Percentiles rank a stretch among this genome's conserved stretches.
Evolutionary conservation across 2,329 filamentous ascomycete species (phyloP).

Genomic region (Thermochaetoides dissita): DNA sequence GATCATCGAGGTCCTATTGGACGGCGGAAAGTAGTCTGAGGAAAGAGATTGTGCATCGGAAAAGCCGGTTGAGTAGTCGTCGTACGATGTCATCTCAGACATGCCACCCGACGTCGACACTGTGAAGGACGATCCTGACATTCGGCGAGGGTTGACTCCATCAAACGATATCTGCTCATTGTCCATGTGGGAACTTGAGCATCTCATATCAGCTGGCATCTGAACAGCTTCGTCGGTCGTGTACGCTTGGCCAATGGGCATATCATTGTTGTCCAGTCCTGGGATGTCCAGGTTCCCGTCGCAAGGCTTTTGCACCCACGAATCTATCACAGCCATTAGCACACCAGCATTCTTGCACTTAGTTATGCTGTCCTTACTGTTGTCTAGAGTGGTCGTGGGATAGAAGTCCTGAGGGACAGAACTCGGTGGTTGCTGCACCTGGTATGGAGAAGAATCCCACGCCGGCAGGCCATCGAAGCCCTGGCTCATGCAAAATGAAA

Average conservation of each 20-base stretch:
- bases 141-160: conserved; percentile 42
- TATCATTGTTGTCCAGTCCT: conserved; percentile 26
- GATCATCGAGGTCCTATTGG: conserved; percentile 56
- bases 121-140: conserved; percentile 62
- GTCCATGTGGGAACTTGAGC: conserved; percentile 30
- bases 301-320: conserved; percentile 41
- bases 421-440: conserved; percentile 35
- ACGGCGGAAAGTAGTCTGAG: conserved; percentile 55
- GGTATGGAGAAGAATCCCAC: conserved; percentile 43
- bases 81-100: conserved; percentile 56
- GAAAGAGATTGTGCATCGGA: conserved; percentile 55
- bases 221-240: conserved; percentile 49
- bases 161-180: conserved; percentile 37
- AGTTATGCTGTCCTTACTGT: conserved; percentile 26
- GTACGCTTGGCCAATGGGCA: conserved; percentile 43
- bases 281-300: conserved; percentile 44
- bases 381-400: conserved; percentile 33
- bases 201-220: conserved; percentile 45
- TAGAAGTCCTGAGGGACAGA: conserved; percentile 47
- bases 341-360: too few species aligned
- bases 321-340: conserved; percentile 18
- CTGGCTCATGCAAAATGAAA: conserved; percentile 43
- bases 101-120: conserved; percentile 53
- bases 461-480: conserved; percentile 37
- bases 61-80: conserved; percentile 52